A percentile compares a stretch with the other conserved stretches of the same genome.
Conservation (phyloP, 495 filamentous ascomycete species). For the Pyronema omphalodes region DNA sequence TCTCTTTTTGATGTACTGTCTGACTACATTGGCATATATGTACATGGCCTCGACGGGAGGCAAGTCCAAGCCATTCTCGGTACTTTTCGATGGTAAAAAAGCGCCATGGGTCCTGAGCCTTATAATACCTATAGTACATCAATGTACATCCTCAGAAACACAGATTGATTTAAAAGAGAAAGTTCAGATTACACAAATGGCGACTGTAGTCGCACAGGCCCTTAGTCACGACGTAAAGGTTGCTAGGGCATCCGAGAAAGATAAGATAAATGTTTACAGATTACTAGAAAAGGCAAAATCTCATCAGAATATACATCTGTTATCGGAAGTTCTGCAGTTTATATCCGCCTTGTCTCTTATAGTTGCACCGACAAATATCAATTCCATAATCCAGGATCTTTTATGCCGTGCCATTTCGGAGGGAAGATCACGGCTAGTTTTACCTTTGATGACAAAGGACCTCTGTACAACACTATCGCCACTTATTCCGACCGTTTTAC, state of each 20-base stretch:
- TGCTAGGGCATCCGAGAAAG: conserved; percentile 1
- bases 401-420: not conserved
- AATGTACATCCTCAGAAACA: conserved; percentile 12
- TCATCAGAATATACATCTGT: not conserved
- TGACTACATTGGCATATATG: conserved; percentile 14
- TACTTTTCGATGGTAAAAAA: conserved; percentile 20
- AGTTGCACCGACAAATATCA: not conserved
- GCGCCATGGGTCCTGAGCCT: conserved; percentile 16
- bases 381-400: not conserved
- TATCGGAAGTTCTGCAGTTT: conserved; percentile 1
- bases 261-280: conserved; percentile 11
- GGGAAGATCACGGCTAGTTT: not conserved
- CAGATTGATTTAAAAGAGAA: conserved; percentile 9
- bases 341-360: not conserved
- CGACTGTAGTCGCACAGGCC: conserved; percentile 14
- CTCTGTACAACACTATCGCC: not conserved
- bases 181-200: conserved; percentile 11
- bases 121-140: conserved; percentile 17
- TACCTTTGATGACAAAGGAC: not conserved
- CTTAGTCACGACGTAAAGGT: conserved; percentile 14
- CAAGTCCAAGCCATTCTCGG: not conserved
- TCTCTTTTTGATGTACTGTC: conserved; percentile 14
- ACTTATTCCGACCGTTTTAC: not conserved
- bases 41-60: conserved; percentile 2
- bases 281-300: conserved; percentile 14